Conservation (phyloP, 345 rosid genomes). For the Populus pruinosa region DNA sequence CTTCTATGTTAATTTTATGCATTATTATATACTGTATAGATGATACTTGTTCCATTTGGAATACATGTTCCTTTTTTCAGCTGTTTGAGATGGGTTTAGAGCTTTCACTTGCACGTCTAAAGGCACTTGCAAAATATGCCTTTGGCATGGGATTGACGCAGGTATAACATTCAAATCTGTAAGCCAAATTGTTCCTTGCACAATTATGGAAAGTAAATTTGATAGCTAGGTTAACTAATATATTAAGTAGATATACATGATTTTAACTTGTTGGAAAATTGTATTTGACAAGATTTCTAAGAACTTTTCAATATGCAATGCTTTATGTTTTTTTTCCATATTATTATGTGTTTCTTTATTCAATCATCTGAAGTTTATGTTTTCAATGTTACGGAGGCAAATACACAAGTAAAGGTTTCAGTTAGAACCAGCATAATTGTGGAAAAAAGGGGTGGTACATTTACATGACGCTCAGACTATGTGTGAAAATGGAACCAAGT, state of each 20-base stretch:
- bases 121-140: conserved; percentile 94
- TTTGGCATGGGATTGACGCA: conserved; percentile 97
- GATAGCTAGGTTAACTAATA: too few species aligned
- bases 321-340: not conserved
- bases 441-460: not conserved
- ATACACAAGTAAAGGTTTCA: not conserved
- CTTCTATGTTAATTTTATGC: conserved; percentile 1
- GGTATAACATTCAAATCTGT: conserved; percentile 41
- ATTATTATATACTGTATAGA: not conserved
- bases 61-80: conserved; percentile 44
- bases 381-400: not conserved
- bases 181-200: not conserved
- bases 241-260: too few species aligned
- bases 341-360: too few species aligned
- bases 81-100: conserved; percentile 98
- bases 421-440: not conserved
- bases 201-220: too few species aligned
- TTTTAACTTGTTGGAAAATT: too few species aligned
- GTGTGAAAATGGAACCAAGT: not conserved
- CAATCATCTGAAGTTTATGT: too few species aligned
- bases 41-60: conserved; percentile 11
- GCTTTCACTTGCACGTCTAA: conserved; percentile 92
- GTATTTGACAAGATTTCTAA: too few species aligned
- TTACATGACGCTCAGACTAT: not conserved
- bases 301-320: too few species aligned